Evolutionary conservation across 495 filamentous ascomycete genomes (phyloP), one percentile per base, ranked within the genome.

Genomic region (Usnea hakonensis): DNA sequence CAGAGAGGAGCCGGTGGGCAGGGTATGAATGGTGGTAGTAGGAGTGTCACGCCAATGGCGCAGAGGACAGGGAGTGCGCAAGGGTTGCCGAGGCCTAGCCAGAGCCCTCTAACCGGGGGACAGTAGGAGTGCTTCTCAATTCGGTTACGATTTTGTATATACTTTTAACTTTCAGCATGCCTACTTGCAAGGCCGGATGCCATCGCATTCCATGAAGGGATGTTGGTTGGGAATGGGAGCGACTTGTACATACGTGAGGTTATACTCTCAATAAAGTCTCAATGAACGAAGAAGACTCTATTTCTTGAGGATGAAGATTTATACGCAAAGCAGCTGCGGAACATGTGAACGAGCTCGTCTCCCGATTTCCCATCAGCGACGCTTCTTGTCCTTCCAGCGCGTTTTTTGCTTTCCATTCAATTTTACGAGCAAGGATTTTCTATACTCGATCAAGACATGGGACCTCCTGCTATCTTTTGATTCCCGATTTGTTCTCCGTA

Each of bases 41-140:
- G 79, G 35, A 79, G 78, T 64, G 78, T 68, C 28, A 83, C 80
- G 3, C 79, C 79, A 17, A 74, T 81, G 57, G 77, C 73, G 36
- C 80, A 82, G 66, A 52, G 64, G 40, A 69, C 58, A 41, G 62
- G 64, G 44, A 70, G 67, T 55, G 68, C 64, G 23, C 68, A 70
- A 50, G 63, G 65, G n/a, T 63, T 55, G 33, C 53, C 55, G 37
- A 60, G 61, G 55, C 66, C 64, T 7, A 65, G 62, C 37, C 69
- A 67, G 28, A 71, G 68, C 54, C 69, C 68, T 32, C 71, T 76
- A 32, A 74, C 70, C 16, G 58, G 58, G 21, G 58, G 58, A 16
- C 46, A 61, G 40, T 61, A 61, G 23, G 17, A 28, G 26, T 13
- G 43, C 5, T 13, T 13, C 26, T 13, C 43, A 46, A 41, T 2